phyloP scores from a whole-genome alignment of 2,329 filamentous ascomycete species.

The Epicoccum nigrum region DNA sequence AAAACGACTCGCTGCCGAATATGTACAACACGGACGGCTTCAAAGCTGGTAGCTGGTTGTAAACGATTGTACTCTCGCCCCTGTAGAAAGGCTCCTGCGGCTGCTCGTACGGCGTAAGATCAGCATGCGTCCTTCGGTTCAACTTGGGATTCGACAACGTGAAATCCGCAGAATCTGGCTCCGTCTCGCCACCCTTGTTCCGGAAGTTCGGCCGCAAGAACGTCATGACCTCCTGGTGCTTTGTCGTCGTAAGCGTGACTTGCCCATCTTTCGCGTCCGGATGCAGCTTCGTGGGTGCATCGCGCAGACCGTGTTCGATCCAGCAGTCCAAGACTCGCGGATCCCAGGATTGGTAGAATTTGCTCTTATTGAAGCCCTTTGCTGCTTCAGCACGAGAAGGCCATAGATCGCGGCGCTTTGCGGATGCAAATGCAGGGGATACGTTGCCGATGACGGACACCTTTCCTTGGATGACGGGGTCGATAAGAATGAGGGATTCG shows the following conservation, averaged over 20 bases:
- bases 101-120: conserved; percentile 45
- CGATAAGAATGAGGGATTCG: conserved; percentile 76
- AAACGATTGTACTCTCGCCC: conserved; percentile 65
- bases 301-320: conserved; percentile 76
- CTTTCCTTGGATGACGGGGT: conserved; percentile 73
- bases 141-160: conserved; percentile 37
- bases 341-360: conserved; percentile 86
- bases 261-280: conserved; percentile 52
- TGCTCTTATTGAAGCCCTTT: conserved; percentile 68
- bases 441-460: conserved; percentile 52
- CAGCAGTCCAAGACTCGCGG: conserved; percentile 76
- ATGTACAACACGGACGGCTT: conserved; percentile 18
- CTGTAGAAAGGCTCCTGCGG: conserved; percentile 67
- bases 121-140: conserved; percentile 52
- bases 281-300: conserved; percentile 68
- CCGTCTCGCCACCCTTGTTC: conserved; percentile 51
- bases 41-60: conserved; percentile 67
- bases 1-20: conserved; percentile 60
- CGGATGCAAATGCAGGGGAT: conserved; percentile 65
- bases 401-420: conserved; percentile 80
- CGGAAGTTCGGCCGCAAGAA: conserved; percentile 69
- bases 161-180: conserved; percentile 47
- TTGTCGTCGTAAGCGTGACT: conserved; percentile 79
- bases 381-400: conserved; percentile 73
- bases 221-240: conserved; percentile 86